A percentile compares a stretch with the other conserved stretches of the same genome.
These are phyloP conservation scores for Yamadazyma nakazawae DNA, from an alignment of 805 yeast genomes.

Conservation along the genomic window DNA sequence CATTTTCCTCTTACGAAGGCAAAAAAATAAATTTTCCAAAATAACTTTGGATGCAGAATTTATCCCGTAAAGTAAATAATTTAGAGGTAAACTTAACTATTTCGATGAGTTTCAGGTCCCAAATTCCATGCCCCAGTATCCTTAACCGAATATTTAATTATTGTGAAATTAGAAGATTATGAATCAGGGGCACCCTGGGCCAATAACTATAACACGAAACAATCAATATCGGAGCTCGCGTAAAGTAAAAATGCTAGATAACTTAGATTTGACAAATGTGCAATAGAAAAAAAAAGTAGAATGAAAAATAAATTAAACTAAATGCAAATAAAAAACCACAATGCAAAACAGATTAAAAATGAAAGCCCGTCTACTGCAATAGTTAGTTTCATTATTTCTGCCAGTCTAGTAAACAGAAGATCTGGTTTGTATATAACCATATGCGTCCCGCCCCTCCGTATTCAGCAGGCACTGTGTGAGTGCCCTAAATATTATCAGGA, in stretches of 20 bases:
- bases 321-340: no score
- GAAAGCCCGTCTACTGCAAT: no score
- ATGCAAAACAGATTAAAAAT: no score
- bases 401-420: not conserved
- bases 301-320: no score
- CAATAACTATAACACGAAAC: no score
- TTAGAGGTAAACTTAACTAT: not conserved
- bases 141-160: not conserved
- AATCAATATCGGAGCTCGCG: no score
- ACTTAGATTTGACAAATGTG: no score
- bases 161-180: not conserved
- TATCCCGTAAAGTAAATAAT: not conserved
- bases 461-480: slow-evolving; percentile 1
- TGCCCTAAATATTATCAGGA: not conserved
- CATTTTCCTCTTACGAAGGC: no score
- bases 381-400: not conserved
- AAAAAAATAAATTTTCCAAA: no score
- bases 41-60: not conserved
- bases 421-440: not conserved
- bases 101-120: not conserved
- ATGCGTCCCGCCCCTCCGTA: not conserved
- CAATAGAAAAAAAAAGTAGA: no score
- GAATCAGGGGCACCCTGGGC: not conserved
- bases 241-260: no score
- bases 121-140: not conserved